Conservation (phyloP, 2,329 filamentous ascomycete species). For the Ceratocystiopsis minuta region DNA sequence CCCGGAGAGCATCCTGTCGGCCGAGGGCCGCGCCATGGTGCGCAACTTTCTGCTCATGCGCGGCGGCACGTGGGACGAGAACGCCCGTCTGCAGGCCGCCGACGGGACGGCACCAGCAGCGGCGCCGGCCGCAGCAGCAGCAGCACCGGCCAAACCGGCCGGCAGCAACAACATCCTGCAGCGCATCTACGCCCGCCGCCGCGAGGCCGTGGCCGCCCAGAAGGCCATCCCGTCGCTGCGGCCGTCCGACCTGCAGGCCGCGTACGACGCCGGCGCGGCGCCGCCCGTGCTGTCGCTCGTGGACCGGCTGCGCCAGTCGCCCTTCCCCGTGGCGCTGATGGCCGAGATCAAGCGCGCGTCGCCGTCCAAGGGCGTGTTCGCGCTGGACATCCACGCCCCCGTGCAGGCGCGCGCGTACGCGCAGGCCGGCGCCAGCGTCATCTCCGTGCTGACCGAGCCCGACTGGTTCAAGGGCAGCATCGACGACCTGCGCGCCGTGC, state of each 20-base stretch:
- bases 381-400: slow-evolving; percentile 70
- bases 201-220: slow-evolving; percentile 57
- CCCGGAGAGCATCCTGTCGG: slow-evolving; percentile 89
- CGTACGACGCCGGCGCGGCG: slow-evolving; percentile 68
- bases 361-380: slow-evolving; percentile 89
- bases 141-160: slow-evolving; percentile 23
- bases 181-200: slow-evolving; percentile 73
- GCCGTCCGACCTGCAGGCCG: slow-evolving; percentile 64
- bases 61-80: slow-evolving; percentile 82
- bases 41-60: slow-evolving; percentile 79
- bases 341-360: slow-evolving; percentile 95
- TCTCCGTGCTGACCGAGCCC: slow-evolving; percentile 95
- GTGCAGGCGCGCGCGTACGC: slow-evolving; percentile 84
- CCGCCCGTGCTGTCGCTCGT: slow-evolving; percentile 72
- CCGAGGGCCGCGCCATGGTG: slow-evolving; percentile 74
- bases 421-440: slow-evolving; percentile 83
- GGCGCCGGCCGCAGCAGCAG: slow-evolving; percentile 9
- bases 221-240: slow-evolving; percentile 74
- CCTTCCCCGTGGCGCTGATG: slow-evolving; percentile 82
- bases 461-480: slow-evolving; percentile 99
- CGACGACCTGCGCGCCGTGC: slow-evolving; percentile 74
- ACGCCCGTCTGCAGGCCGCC: slow-evolving; percentile 37
- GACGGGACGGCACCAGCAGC: slow-evolving; percentile 5
- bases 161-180: slow-evolving; percentile 68
- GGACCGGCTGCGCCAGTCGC: slow-evolving; percentile 59